Evolutionary conservation across 2,329 filamentous ascomycete species (phyloP).

Genomic region (Elsinoe batatas): DNA sequence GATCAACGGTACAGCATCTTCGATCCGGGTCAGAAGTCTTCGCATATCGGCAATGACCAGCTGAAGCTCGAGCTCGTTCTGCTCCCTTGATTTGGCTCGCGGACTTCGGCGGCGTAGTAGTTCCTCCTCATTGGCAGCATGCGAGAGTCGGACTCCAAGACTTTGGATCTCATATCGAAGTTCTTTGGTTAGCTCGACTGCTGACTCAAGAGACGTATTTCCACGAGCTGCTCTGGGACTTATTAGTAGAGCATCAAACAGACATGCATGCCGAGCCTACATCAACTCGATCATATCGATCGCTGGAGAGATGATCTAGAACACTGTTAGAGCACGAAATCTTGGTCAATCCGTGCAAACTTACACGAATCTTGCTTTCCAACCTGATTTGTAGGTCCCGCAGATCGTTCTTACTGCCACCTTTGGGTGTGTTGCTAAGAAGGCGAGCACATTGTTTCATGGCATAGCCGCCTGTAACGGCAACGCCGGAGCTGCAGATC

Average conservation of each 20-base stretch:
- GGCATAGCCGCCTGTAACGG: constrained; percentile 77
- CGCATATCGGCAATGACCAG: constrained; percentile 67
- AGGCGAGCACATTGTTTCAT: constrained; percentile 70
- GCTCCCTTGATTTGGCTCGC: constrained; percentile 41
- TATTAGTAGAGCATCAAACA: neutral
- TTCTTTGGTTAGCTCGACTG: constrained; percentile 70
- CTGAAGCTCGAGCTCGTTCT: constrained; percentile 55
- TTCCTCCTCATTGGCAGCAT: constrained; percentile 57
- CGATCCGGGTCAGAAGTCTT: constrained; percentile 64
- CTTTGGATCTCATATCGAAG: constrained; percentile 74
- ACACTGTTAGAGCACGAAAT: constrained; percentile 63
- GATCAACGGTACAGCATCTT: constrained; percentile 82
- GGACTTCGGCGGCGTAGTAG: constrained; percentile 34
- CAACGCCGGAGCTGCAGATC: constrained; percentile 56
- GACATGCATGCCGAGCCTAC: neutral
- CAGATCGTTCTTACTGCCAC: constrained; percentile 62
- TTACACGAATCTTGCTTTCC: constrained; percentile 73
- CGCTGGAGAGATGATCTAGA: constrained; percentile 58
- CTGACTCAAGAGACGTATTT: constrained; percentile 76
- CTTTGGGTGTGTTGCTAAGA: constrained; percentile 56
- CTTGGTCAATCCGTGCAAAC: constrained; percentile 64
- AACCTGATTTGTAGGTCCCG: constrained; percentile 61
- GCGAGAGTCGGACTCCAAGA: constrained; percentile 64
- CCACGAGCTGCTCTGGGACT: constrained; percentile 52
- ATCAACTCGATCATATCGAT: constrained; percentile 91